Base-by-base conservation (phyloP, 2,329 filamentous ascomycete species). In the Trichophyton benhamiae region DNA sequence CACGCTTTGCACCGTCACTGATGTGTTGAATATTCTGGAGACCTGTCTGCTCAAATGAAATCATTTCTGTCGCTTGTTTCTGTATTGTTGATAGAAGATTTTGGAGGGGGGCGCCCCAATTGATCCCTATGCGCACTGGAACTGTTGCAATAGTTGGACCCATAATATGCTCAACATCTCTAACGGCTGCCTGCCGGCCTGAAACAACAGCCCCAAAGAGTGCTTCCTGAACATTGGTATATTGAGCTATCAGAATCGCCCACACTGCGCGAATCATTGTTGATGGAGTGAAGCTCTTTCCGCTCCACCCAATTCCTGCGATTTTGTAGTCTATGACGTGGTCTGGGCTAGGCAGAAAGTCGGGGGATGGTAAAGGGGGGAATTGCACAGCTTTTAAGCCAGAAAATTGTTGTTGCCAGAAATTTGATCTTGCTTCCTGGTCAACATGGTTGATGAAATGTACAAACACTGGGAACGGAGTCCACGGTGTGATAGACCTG, bases 31-130 rank as follows among this genome's bases (percentile, higher is more conserved):
- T 78, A 44, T 76, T 25, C 59, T 76, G 75, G 17, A 78, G 58
- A 3, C 76, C 76, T 3, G 80, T 76, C 68, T 87, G 83, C 71
- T 87, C 82, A 66, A 84, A 80, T 0, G 81, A 79, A 1, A 84
- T 83, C 61, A 81, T 77, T 3, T 74, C 71, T 0, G 81, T 73
- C 0, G 77, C 79, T 60, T 79, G 77, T 25, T 79, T 72, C 48
- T 85, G 82, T 2, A 86, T 75, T 2, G 72, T 69, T 53, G 79
- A 74, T 3, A 86, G 72, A 62, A 79, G 83, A 41, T 81, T 75
- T 0, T 70, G 67, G 1, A 73, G 69, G 27, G 71, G 71, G 49
- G 72, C 67, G 55, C 66, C 22, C 5, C 5, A 17, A 4, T 63
- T 27, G 15, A 66, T 25, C 9, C 22, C 46, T 7, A 65, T 36